Conservation (phyloP, 2,329 filamentous ascomycete genomes). For the Talaromyces funiculosus region DNA sequence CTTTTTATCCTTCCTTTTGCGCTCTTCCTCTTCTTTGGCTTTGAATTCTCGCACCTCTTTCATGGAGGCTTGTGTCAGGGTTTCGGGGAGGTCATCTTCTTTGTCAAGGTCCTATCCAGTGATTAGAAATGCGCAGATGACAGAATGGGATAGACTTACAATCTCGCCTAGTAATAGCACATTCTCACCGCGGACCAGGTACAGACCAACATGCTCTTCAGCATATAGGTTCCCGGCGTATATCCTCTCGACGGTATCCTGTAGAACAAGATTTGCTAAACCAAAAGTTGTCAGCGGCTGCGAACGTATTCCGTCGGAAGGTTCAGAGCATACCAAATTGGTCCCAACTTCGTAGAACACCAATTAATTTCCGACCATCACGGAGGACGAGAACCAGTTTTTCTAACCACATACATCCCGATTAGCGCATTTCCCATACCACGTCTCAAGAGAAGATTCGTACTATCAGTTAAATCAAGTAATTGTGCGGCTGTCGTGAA, state of each 20-base stretch:
- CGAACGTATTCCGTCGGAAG: background rate
- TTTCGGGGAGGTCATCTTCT: constrained; percentile 76
- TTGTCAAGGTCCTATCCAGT: constrained; percentile 70
- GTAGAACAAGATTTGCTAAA: constrained; percentile 86
- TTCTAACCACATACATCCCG: constrained; percentile 52
- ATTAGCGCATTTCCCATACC: background rate
- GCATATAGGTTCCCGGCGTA: constrained; percentile 72
- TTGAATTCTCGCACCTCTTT: constrained; percentile 67
- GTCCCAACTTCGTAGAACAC: constrained; percentile 91
- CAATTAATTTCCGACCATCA: constrained; percentile 89
- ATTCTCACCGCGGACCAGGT: constrained; percentile 91
- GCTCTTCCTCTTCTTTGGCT: constrained; percentile 62
- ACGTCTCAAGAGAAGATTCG: constrained; percentile 28
- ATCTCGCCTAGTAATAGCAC: constrained; percentile 95
- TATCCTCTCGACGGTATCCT: constrained; percentile 84
- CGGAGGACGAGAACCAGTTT: constrained; percentile 89
- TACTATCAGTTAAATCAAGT: constrained; percentile 95
- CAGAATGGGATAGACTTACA: constrained; percentile 32
- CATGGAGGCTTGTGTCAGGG: constrained; percentile 61
- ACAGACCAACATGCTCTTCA: constrained; percentile 79
- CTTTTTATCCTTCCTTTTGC: constrained; percentile 68
- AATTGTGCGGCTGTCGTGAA: constrained; percentile 96
- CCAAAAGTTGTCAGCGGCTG: constrained; percentile 3
- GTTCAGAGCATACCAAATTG: constrained; percentile 71
- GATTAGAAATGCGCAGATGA: background rate